Percentiles rank a stretch among this genome's conserved stretches.
Evolutionary conservation across 2,329 filamentous ascomycete species (phyloP).

Genomic region (Hymenoscyphus infarciens): DNA sequence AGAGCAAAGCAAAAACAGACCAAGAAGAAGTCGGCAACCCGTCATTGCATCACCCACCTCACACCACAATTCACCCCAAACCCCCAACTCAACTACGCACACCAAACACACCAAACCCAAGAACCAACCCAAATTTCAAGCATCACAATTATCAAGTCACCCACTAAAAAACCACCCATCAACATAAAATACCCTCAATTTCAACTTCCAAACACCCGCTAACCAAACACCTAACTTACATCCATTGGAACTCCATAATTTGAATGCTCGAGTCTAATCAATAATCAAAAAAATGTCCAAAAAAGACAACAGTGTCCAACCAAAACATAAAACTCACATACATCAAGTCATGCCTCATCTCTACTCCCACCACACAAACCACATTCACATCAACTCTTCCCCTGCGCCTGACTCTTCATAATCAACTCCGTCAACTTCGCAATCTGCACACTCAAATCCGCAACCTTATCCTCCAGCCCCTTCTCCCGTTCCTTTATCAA

Average conservation of each 20-base stretch:
- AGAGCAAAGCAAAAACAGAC: no score
- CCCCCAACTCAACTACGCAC: no score
- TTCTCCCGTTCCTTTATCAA: conserved; percentile 17
- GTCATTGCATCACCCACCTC: no score
- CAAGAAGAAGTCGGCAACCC: no score
- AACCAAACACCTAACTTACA: not conserved
- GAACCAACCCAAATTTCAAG: no score
- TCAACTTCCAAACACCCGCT: not conserved
- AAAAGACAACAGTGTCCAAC: not conserved
- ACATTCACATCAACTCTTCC: not conserved
- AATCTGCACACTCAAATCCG: conserved; percentile 55
- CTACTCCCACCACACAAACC: not conserved
- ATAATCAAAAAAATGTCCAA: not conserved
- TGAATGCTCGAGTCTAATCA: not conserved
- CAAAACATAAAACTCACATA: not conserved
- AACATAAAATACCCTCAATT: not conserved
- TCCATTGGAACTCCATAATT: not conserved
- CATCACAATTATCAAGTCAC: no score
- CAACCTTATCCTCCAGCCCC: conserved; percentile 47
- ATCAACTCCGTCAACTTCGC: conserved; percentile 54
- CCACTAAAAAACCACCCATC: not conserved
- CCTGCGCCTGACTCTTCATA: conserved; percentile 43
- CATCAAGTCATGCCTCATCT: not conserved
- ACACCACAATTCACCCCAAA: no score
- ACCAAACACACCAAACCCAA: no score